Evolutionary conservation across 2,329 filamentous ascomycete genomes (phyloP), one percentile per base, ranked within the genome.

Genomic region (Cyclaneusma minus): DNA sequence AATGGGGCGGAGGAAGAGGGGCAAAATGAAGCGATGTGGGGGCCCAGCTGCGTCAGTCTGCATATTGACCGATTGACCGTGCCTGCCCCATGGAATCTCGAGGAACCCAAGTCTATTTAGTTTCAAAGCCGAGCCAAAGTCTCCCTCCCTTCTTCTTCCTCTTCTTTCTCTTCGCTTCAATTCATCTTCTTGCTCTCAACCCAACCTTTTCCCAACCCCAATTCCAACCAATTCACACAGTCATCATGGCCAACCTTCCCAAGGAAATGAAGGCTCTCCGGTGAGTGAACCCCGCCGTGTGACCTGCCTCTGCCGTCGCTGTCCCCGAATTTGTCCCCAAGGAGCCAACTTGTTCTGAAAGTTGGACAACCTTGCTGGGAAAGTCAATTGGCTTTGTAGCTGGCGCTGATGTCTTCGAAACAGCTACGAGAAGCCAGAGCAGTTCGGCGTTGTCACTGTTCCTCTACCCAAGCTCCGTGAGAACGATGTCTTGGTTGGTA

Each of bases 211-310:
- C n/a, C n/a, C n/a, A n/a, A n/a, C n/a, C n/a, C n/a, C n/a, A n/a
- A n/a, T n/a, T n/a, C n/a, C n/a, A n/a, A n/a, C n/a, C n/a, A n/a
- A n/a, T n/a, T n/a, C n/a, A n/a, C n/a, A n/a, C n/a, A n/a, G n/a
- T n/a, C n/a, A n/a, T 28, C 34, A 40, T 51, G 44, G 45, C 47
- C 30, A 43, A 40, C 40, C 54, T 69, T 35, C 62, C 62, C 31
- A 52, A 57, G 47, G 54, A 60, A 36, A 70, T 67, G 63, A 72
- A 72, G 52, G 68, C 68, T 51, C 61, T 73, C 49, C 56, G 60
- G 67, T 68, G 51, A 39, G 58, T 49, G 30, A 20, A 32, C 29
- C 29, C 37, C 34, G 29, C 35, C 29, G 8, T 20, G 8, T 8
- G 10, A 8, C n/a, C 16, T n/a, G n/a, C n/a, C n/a, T n/a, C n/a